Evolutionary conservation across 2,329 filamentous ascomycete genomes (phyloP).

Genomic region (Pseudocercospora eumusae): DNA sequence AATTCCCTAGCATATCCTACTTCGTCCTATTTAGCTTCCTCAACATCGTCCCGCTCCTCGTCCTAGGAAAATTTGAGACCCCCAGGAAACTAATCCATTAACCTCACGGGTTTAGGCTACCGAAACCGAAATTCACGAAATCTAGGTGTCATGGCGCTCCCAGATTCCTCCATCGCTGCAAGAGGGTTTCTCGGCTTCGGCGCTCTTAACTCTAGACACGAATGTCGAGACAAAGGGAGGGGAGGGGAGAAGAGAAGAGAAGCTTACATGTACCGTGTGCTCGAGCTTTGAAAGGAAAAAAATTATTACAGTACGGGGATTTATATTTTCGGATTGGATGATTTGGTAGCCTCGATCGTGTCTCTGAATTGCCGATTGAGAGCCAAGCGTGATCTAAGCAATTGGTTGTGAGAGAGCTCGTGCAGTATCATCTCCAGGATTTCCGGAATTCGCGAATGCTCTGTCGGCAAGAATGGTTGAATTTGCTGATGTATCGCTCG

Average conservation of each 20-base stretch:
- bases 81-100: conserved; percentile 49
- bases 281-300: no score
- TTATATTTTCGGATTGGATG: no score
- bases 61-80: conserved; percentile 42
- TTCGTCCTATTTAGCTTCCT: conserved; percentile 42
- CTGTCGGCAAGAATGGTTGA: not conserved
- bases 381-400: not conserved
- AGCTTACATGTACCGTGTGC: no score
- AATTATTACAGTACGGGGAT: no score
- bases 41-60: conserved; percentile 33
- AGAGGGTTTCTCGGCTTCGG: conserved; percentile 48
- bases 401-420: not conserved
- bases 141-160: conserved; percentile 45
- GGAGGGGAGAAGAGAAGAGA: no score
- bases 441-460: not conserved
- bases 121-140: conserved; percentile 48
- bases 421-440: not conserved
- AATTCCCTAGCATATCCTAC: conserved; percentile 44
- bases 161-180: conserved; percentile 51
- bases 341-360: not conserved
- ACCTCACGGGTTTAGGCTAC: no score
- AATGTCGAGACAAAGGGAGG: no score
- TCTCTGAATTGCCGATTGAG: not conserved
- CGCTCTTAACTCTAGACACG: conserved; percentile 50
- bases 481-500: not conserved